Base-by-base conservation (phyloP, 352 stramenopile genomes). In the Globisporangium ultimum region DNA sequence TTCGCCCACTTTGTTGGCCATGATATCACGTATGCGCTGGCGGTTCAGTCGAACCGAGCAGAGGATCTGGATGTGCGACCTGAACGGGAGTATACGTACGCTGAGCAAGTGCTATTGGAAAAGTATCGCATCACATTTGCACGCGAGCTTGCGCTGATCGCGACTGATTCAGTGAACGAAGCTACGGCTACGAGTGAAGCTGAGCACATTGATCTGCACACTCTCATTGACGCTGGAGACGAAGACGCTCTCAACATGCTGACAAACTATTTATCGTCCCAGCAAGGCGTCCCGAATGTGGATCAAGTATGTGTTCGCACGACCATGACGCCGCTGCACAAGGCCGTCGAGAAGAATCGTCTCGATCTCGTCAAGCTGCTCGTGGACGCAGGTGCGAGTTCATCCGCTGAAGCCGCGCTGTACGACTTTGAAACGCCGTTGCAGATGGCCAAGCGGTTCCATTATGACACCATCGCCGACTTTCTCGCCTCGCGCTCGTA, bases 361-460 rank as follows among this genome's bases (percentile, higher is more conserved):
- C 48, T 80, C 34, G 74, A 79, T 20, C 58, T 89, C n/a, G 76
- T 85, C 2, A 58, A 70, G 40, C 58, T 76, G 46, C 56, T 88
- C 10, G 47, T 88, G 18, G 10, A 52, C 54, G 67, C 70, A 32
- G 76, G 78, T 21, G 78, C 78, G 10, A 58, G 87, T 55, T 24
- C 74, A 1, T 43, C 65, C 11, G 74, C 71, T 13, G 55, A 64
- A 24, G 78, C 76, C 6, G 57, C 74, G 38, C 65, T 88, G 0
- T 88, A 88, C 49, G 78, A 88, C 55, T 73, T 84, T 36, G 76
- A 84, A 28, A 88, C 76, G 24, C 72, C 78, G 10, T 60, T 87
- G 63, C 60, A 87, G 61, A 81, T 88, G 76, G 78, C 78, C 6
- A 62, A 62, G 24, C 76, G 78, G 10, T 88, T 88, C 40, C 61